Percentiles rank a stretch among this genome's conserved stretches.
phyloP scores from a whole-genome alignment of 139 green algal species.

The Micractinium conductrix region DNA sequence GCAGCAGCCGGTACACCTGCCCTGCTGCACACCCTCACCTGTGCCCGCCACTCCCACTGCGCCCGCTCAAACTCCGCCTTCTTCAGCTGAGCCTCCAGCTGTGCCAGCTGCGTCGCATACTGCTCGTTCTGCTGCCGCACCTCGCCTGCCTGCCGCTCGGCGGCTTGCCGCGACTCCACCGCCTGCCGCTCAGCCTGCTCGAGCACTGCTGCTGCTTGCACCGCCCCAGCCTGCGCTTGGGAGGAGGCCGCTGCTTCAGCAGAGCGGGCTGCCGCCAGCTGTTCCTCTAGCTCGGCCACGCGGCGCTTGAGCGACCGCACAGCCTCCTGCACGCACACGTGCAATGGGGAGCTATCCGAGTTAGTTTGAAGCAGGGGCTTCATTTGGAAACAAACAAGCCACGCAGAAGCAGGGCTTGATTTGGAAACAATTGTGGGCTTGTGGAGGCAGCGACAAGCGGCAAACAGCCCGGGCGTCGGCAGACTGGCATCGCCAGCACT shows the following conservation, averaged over 20 bases:
- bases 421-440: too few species aligned
- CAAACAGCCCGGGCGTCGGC: too few species aligned
- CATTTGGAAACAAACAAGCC: too few species aligned
- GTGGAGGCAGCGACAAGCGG: not conserved
- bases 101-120: not conserved
- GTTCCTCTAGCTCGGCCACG: slow-evolving; percentile 18
- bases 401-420: too few species aligned
- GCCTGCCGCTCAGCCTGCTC: not conserved
- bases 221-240: not conserved
- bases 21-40: not conserved
- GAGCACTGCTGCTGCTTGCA: not conserved
- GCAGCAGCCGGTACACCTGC: not conserved
- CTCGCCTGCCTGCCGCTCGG: slow-evolving; percentile 6
- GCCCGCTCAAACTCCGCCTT: not conserved
- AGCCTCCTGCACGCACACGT: slow-evolving; percentile 26
- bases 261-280: not conserved
- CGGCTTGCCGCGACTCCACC: slow-evolving; percentile 13
- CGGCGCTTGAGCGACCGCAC: slow-evolving; percentile 28
- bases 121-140: slow-evolving; percentile 1
- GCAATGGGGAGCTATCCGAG: too few species aligned
- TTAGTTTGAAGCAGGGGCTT: too few species aligned
- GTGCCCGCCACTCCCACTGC: slow-evolving; percentile 25
- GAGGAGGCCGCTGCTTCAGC: not conserved
- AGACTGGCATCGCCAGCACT: not conserved
- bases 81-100: slow-evolving; percentile 17